Conservation (phyloP, 1,284 basidiomycete species). For the Moesziomyces aphidis region DNA sequence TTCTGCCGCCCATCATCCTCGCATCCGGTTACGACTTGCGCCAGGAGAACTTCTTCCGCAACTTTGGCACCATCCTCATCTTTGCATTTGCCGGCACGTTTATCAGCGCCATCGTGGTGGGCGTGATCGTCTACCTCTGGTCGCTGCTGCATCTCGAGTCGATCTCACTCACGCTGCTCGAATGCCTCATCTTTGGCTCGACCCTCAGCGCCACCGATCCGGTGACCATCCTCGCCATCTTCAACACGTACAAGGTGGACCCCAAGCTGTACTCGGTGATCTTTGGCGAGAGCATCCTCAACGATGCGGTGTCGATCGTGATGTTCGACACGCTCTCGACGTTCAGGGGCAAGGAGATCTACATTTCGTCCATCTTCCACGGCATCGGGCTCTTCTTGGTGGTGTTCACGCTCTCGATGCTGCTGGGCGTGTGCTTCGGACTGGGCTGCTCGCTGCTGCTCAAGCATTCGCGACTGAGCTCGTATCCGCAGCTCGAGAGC, state of each 20-base stretch:
- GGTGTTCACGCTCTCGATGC: conserved; percentile 93
- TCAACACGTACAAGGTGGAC: conserved; percentile 98
- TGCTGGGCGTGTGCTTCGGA: conserved; percentile 89
- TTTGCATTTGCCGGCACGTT: conserved; percentile 98
- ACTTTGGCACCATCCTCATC: conserved; percentile 77
- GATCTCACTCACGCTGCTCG: conserved; percentile 69
- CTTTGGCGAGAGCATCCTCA: conserved; percentile 95
- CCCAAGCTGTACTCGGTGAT: conserved; percentile 98
- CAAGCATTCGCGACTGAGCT: conserved; percentile 89
- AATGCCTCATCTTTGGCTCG: conserved; percentile 96
- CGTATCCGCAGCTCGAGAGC: conserved; percentile 85
- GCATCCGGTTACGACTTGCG: conserved; percentile 98
- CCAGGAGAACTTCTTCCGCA: conserved; percentile 94
- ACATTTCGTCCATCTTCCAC: conserved; percentile 88
- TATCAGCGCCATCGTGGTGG: conserved; percentile 94
- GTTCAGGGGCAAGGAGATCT: conserved; percentile 91
- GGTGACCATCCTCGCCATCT: conserved; percentile 97
- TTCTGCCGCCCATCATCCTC: conserved; percentile 96
- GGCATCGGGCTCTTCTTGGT: conserved; percentile 95
- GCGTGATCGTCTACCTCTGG: conserved; percentile 94
- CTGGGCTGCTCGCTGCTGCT: conserved; percentile 89
- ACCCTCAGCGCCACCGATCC: conserved; percentile 97
- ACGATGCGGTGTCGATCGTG: conserved; percentile 99
- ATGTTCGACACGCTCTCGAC: conserved; percentile 97
- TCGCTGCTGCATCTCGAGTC: conserved; percentile 79